A percentile compares a stretch with the other conserved stretches of the same genome.
These are phyloP conservation scores for Phanerochaete carnosa DNA, from an alignment of 768 basidiomycete genomes.

Conservation along the genomic window DNA sequence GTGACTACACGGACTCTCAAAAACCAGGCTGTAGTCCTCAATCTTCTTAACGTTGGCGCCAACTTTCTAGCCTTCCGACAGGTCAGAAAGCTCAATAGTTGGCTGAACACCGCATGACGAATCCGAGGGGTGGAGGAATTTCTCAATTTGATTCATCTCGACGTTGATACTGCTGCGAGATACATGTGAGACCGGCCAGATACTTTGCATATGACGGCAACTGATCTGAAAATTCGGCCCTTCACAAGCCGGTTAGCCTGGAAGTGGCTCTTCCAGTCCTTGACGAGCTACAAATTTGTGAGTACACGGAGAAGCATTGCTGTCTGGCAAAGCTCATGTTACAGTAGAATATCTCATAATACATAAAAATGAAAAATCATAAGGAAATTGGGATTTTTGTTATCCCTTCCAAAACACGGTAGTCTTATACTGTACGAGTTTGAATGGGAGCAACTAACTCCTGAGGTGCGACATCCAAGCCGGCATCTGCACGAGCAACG, in stretches of 20 bases:
- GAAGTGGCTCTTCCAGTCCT: slow-evolving; percentile 92
- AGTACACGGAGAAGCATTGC: not conserved
- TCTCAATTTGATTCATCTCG: slow-evolving; percentile 78
- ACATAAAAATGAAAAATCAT: too few species aligned
- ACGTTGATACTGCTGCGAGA: slow-evolving; percentile 54
- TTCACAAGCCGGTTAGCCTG: slow-evolving; percentile 78
- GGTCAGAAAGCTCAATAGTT: slow-evolving; percentile 45
- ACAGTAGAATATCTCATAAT: too few species aligned
- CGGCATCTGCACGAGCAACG: too few species aligned
- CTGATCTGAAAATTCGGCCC: slow-evolving; percentile 80
- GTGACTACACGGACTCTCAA: slow-evolving; percentile 90
- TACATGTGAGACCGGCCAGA: not conserved
- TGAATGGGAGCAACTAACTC: too few species aligned
- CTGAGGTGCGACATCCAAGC: too few species aligned
- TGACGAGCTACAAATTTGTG: slow-evolving; percentile 68
- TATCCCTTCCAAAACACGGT: too few species aligned
- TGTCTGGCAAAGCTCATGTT: not conserved
- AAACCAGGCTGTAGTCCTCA: slow-evolving; percentile 90
- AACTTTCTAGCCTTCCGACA: slow-evolving; percentile 78
- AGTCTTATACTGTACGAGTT: too few species aligned
- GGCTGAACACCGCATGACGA: slow-evolving; percentile 34
- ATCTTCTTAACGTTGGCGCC: slow-evolving; percentile 75
- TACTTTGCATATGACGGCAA: not conserved
- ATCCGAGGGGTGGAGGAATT: slow-evolving; percentile 76
- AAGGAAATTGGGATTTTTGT: too few species aligned